A percentile compares a stretch with the other conserved stretches of the same genome.
Evolutionary conservation across 208 protist species (phyloP).

Genomic region (Crithidia sp.): DNA sequence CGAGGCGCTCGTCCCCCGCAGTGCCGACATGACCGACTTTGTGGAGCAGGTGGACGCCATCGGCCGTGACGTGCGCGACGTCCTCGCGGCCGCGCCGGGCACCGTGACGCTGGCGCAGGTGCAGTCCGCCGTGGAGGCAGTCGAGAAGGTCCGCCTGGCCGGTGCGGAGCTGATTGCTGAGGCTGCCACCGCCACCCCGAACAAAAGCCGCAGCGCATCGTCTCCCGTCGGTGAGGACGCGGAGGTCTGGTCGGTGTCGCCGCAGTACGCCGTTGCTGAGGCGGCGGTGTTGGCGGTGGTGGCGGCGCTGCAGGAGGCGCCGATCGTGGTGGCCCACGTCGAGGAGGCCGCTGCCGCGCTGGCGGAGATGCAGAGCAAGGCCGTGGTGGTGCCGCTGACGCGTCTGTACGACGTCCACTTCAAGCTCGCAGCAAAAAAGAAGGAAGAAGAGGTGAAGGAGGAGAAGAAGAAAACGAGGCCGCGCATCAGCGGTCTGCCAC

Average conservation of each 20-base stretch:
- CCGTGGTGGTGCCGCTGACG: not conserved
- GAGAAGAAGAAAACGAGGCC: not conserved
- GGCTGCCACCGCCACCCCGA: not conserved
- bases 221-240: not conserved
- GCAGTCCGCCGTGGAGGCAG: slow-evolving; percentile 15
- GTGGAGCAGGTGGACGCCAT: slow-evolving; percentile 21
- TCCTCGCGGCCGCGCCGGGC: slow-evolving; percentile 13
- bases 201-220: too few species aligned
- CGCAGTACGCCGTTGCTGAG: slow-evolving; percentile 18
- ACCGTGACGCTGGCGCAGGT: slow-evolving; percentile 19
- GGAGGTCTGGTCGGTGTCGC: not conserved
- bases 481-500: not conserved
- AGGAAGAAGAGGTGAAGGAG: not conserved
- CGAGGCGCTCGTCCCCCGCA: slow-evolving; percentile 18
- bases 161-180: slow-evolving; percentile 10
- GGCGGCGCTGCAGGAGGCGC: slow-evolving; percentile 30
- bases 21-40: slow-evolving; percentile 16
- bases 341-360: slow-evolving; percentile 13
- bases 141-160: slow-evolving; percentile 18
- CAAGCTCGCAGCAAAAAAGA: not conserved
- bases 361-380: slow-evolving; percentile 12
- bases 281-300: slow-evolving; percentile 23
- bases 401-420: slow-evolving; percentile 1
- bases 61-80: slow-evolving; percentile 30
- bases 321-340: slow-evolving; percentile 20